Conservation (phyloP, 805 yeast genomes). For the Wickerhamomyces tratensis region DNA sequence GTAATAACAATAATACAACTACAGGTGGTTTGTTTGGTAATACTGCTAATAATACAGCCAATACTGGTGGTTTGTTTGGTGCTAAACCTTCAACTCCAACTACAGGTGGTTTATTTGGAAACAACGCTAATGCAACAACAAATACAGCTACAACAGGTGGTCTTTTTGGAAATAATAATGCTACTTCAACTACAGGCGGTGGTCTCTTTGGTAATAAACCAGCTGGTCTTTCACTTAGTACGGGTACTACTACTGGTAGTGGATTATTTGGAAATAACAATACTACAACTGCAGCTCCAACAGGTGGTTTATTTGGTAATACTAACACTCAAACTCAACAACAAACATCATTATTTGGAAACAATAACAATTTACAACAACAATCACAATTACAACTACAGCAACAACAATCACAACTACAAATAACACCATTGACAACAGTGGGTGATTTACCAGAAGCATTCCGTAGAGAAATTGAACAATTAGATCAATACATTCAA, state of each 20-base stretch:
- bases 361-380: conserved; percentile 9
- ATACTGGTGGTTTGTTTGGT: conserved; percentile 23
- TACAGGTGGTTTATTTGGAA: conserved; percentile 17
- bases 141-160: conserved; percentile 12
- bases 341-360: conserved; percentile 23
- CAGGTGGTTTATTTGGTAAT: conserved; percentile 1
- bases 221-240: conserved; percentile 2
- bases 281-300: not conserved
- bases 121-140: conserved; percentile 3
- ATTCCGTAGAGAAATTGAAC: conserved; percentile 59
- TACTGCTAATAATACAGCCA: conserved; percentile 5
- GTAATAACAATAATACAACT: conserved; percentile 7
- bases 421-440: conserved; percentile 63
- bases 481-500: conserved; percentile 62
- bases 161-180: conserved; percentile 16
- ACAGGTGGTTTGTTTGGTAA: conserved; percentile 24
- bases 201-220: conserved; percentile 19
- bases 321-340: conserved; percentile 7
- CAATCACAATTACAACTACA: conserved; percentile 19
- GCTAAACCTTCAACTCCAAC: conserved; percentile 4
- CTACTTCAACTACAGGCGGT: conserved; percentile 13
- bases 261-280: conserved; percentile 19
- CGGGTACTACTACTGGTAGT: conserved; percentile 7
- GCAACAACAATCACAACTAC: conserved; percentile 33
- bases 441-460: conserved; percentile 67